These are phyloP conservation scores for Aspergillus steynii DNA, from an alignment of 495 filamentous ascomycete genomes.

Conservation along the genomic window DNA sequence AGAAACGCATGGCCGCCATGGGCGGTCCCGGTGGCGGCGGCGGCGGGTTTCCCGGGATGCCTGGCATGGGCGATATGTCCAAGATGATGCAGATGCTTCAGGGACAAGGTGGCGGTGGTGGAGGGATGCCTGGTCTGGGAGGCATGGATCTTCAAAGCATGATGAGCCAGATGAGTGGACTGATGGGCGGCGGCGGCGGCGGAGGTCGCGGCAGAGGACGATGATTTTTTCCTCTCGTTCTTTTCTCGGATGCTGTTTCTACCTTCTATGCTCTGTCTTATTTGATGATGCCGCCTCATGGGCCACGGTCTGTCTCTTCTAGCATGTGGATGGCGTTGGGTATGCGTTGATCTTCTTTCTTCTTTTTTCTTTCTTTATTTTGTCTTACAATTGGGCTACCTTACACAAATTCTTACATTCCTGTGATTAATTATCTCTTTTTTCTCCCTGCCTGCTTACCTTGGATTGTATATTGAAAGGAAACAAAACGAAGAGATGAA, in stretches of 20 bases:
- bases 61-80: conserved; percentile 74
- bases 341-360: conserved; percentile 6
- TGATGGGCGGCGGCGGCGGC: conserved; percentile 61
- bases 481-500: background rate
- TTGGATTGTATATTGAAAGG: background rate
- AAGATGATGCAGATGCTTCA: conserved; percentile 79
- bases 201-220: conserved; percentile 42
- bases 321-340: conserved; percentile 22
- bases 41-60: conserved; percentile 45
- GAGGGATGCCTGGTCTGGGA: conserved; percentile 53
- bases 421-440: background rate
- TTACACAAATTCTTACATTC: background rate
- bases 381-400: background rate
- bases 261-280: conserved; percentile 2
- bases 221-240: conserved; percentile 22
- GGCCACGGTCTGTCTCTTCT: conserved; percentile 9
- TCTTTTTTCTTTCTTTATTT: background rate
- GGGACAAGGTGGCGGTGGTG: conserved; percentile 43
- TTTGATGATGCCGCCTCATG: conserved; percentile 9
- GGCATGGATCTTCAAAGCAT: conserved; percentile 81
- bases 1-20: conserved; percentile 91
- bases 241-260: background rate
- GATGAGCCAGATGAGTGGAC: conserved; percentile 80
- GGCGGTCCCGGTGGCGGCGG: conserved; percentile 58
- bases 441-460: background rate